Evolutionary conservation across 768 basidiomycete species (phyloP).

Genomic region (Trametes gibbosa): DNA sequence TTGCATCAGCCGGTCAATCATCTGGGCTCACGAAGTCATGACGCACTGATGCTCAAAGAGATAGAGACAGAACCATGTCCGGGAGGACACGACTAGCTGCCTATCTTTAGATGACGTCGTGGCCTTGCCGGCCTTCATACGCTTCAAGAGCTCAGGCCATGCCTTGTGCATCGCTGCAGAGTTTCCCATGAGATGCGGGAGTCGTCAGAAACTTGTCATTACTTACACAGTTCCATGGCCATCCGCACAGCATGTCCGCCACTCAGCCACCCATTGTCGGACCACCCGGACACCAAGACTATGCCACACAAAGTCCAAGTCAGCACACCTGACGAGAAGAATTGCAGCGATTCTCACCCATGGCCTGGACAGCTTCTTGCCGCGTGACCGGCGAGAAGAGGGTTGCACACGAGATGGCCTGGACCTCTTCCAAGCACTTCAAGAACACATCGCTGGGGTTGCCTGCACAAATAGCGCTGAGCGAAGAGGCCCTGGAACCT

Average conservation of each 20-base stretch:
- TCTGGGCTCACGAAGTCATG: background rate
- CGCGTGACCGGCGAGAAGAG: slow-evolving; percentile 84
- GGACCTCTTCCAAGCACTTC: slow-evolving; percentile 80
- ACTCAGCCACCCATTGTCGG: slow-evolving; percentile 93
- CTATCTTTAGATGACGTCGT: slow-evolving; percentile 62
- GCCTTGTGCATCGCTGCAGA: slow-evolving; percentile 80
- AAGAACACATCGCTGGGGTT: slow-evolving; percentile 71
- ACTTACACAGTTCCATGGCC: slow-evolving; percentile 89
- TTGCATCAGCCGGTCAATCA: slow-evolving; percentile 15
- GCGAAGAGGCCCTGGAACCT: slow-evolving; percentile 1
- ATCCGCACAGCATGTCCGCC: slow-evolving; percentile 96
- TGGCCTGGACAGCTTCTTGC: slow-evolving; percentile 88
- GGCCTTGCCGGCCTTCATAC: slow-evolving; percentile 70
- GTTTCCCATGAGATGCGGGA: background rate
- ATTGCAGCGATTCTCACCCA: slow-evolving; percentile 56
- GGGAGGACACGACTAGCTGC: slow-evolving; percentile 74
- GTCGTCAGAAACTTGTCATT: background rate
- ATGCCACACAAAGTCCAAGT: background rate
- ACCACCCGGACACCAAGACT: slow-evolving; percentile 94
- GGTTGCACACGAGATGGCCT: slow-evolving; percentile 78
- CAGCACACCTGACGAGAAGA: slow-evolving; percentile 8
- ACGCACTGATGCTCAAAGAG: slow-evolving; percentile 92
- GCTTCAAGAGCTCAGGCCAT: slow-evolving; percentile 76
- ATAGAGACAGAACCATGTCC: slow-evolving; percentile 93
- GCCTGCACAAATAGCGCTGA: slow-evolving; percentile 38